Conservation (phyloP, 2,329 filamentous ascomycete species). For the Paramyrothecium sp. region DNA sequence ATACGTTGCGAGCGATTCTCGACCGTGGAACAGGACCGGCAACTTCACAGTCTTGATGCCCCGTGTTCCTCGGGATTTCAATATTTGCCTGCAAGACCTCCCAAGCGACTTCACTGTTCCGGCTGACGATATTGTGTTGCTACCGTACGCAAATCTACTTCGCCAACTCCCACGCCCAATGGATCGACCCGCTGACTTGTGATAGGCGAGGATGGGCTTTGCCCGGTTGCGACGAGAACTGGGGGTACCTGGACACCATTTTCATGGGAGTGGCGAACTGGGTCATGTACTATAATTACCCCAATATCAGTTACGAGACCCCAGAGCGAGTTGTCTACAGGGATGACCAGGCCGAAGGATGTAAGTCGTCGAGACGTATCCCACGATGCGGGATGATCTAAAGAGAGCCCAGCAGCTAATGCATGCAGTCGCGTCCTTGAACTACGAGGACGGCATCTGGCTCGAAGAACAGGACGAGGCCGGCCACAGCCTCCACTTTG, state of each 20-base stretch:
- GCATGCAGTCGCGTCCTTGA: constrained; percentile 1
- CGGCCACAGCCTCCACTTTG: constrained; percentile 3
- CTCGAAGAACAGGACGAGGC: constrained; percentile 3
- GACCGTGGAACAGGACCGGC: not conserved
- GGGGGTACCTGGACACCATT: not conserved
- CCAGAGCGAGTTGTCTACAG: not conserved
- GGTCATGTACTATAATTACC: not conserved
- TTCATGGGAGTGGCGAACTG: not conserved
- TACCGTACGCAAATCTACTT: no score
- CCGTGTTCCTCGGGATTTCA: no score
- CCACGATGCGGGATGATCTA: no score
- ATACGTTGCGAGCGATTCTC: not conserved
- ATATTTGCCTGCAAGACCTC: no score
- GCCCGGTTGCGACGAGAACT: not conserved
- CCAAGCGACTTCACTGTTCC: no score
- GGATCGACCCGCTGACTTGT: no score
- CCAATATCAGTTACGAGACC: not conserved
- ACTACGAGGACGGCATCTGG: constrained; percentile 6
- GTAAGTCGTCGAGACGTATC: not conserved
- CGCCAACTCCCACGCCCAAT: no score
- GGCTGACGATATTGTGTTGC: no score
- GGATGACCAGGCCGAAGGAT: not conserved
- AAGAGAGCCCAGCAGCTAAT: no score
- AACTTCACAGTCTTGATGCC: not conserved
- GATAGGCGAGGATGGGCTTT: no score